Percentiles rank a stretch among this genome's conserved stretches.
These are phyloP conservation scores for Tulasnella sp. DNA, from an alignment of 768 basidiomycete genomes.

Conservation along the genomic window DNA sequence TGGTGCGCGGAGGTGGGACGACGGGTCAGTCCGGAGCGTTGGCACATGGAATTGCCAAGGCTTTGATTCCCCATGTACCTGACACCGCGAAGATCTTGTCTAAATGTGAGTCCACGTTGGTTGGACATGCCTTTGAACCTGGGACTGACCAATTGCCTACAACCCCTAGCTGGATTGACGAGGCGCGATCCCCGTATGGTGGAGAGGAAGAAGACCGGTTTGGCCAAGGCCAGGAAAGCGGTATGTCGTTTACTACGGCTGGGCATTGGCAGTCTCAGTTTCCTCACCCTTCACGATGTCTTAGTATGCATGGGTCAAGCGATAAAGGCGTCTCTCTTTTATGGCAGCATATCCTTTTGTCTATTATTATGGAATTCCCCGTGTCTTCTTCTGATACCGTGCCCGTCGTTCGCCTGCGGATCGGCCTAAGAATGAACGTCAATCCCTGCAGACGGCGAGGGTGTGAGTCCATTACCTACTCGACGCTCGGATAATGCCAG, in stretches of 20 bases:
- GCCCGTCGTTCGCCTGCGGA: not conserved
- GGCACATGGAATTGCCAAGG: conserved; percentile 67
- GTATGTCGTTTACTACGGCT: conserved; percentile 42
- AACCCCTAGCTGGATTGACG: conserved; percentile 61
- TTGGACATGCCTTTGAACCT: not conserved
- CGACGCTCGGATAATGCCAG: no score
- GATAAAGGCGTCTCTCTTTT: conserved; percentile 39
- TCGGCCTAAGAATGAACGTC: not conserved
- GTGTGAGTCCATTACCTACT: no score
- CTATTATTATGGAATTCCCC: not conserved
- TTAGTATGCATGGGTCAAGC: conserved; percentile 95
- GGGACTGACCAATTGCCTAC: conserved; percentile 8
- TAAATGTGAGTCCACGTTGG: conserved; percentile 45
- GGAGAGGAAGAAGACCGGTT: conserved; percentile 93
- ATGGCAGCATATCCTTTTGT: not conserved
- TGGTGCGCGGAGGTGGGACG: conserved; percentile 80
- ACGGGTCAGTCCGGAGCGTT: conserved; percentile 89
- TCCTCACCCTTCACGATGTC: conserved; percentile 22
- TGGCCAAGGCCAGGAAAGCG: conserved; percentile 85
- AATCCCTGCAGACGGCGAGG: not conserved
- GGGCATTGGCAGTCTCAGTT: conserved; percentile 11
- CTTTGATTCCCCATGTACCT: conserved; percentile 62
- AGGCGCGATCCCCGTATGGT: conserved; percentile 95
- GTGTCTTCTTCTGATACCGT: not conserved
- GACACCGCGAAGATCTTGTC: conserved; percentile 56